Conservation (phyloP, 306 rosid species). For the Acacia acuminata region DNA sequence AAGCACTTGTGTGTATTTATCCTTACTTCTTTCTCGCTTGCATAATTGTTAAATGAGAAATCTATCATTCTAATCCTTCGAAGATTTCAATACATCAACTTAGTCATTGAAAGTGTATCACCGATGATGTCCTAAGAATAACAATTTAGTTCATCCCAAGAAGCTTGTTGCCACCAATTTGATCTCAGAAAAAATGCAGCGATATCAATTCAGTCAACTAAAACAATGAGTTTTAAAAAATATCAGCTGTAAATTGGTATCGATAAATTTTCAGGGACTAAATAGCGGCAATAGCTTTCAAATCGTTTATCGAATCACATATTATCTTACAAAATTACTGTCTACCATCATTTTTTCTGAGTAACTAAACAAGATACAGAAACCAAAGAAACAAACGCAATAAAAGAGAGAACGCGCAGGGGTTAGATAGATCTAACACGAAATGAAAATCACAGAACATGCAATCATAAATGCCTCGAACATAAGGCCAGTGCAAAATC, state of each 20-base stretch:
- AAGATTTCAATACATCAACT: neutral
- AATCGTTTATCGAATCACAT: neutral
- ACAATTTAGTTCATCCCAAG: neutral
- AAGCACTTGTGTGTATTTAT: neutral
- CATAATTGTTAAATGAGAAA: neutral
- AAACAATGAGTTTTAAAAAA: neutral
- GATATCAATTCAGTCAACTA: neutral
- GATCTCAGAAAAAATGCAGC: neutral
- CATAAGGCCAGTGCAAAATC: neutral
- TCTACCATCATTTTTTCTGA: neutral
- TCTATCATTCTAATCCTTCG: neutral
- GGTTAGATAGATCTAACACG: conserved; percentile 23
- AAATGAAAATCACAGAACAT: neutral
- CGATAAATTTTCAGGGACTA: neutral
- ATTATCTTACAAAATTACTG: neutral
- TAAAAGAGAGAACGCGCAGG: neutral
- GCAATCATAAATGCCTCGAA: conserved; percentile 6
- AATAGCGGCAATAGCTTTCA: neutral
- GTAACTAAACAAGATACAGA: conserved; percentile 6
- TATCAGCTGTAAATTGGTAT: neutral
- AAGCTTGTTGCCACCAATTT: neutral
- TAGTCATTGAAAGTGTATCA: neutral
- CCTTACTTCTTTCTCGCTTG: neutral
- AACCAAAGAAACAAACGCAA: neutral
- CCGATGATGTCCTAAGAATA: neutral